Conservation (phyloP, 2,329 filamentous ascomycete genomes). For the Aschersonia sp. region DNA sequence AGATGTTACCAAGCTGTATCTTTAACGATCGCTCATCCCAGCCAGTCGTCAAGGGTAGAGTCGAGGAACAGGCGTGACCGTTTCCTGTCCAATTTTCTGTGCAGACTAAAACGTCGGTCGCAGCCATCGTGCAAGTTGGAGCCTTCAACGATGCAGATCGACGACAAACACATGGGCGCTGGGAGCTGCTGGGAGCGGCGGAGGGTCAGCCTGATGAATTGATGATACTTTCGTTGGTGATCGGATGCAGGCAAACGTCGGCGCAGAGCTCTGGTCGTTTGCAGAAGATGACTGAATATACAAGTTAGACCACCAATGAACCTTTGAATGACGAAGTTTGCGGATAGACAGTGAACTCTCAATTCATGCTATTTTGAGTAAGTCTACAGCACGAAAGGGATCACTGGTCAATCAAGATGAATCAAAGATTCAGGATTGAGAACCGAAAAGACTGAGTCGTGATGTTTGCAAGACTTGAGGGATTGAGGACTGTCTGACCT, state of each 20-base stretch:
- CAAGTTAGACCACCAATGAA: too few relatives aligned
- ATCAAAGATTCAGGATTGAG: too few relatives aligned
- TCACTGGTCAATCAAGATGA: too few relatives aligned
- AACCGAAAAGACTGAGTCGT: too few relatives aligned
- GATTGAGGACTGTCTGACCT: too few relatives aligned
- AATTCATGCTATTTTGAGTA: too few relatives aligned
- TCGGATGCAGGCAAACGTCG: neutral
- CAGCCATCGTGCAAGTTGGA: slow-evolving; percentile 38
- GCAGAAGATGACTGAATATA: too few relatives aligned
- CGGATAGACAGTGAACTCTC: too few relatives aligned
- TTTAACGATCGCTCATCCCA: slow-evolving; percentile 14
- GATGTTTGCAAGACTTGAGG: too few relatives aligned
- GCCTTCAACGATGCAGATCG: slow-evolving; percentile 25
- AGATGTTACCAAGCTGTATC: slow-evolving; percentile 22
- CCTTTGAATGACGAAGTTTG: too few relatives aligned
- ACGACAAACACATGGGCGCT: slow-evolving; percentile 40
- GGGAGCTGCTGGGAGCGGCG: slow-evolving; percentile 7
- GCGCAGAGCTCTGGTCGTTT: too few relatives aligned
- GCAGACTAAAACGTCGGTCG: slow-evolving; percentile 30
- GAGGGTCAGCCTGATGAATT: neutral
- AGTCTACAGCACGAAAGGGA: too few relatives aligned
- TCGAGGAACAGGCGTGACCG: slow-evolving; percentile 21
- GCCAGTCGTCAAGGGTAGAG: slow-evolving; percentile 16
- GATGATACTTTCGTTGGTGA: neutral
- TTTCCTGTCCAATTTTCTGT: slow-evolving; percentile 27